Evolutionary conservation across 805 yeast species (phyloP), one percentile per base, ranked within the genome.

Genomic region (Yamadazyma sp.): DNA sequence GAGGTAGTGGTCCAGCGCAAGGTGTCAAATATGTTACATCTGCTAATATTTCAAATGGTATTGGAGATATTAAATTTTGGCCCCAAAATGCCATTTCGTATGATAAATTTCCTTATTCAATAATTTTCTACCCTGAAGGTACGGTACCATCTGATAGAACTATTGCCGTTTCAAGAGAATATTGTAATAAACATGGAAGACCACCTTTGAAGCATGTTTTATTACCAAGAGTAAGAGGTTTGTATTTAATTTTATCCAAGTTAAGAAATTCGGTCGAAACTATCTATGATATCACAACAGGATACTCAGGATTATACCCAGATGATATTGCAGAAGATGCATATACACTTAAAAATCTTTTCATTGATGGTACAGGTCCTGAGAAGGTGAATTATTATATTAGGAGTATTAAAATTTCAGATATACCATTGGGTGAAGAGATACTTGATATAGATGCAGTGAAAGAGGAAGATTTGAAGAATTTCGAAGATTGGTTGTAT

Each of bases 71-170:
- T 20, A 30, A 38, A 13, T 38, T 43, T 27, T 64, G 71, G 70
- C 70, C 71, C 9, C 32, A 44, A 27, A 60, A 65, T 2, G 31
- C 33, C 7, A 30, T 42, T 9, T 31, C 55, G 3, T 43, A 48
- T 30, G 43, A 52, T 11, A 41, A 54, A 2, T 63, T 59, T 55
- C 70, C 70, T 4, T 80, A 81, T 43, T 78, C 82, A 70, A 56
- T 93, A 30, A 60, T 89, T 15, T 57, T 93, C 18, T 93, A 83
- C 60, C 98, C 98, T 1, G 98, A 93, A 58, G 98, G 98, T 4
- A 93, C 98, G 0, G 93, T 87, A 39, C 62, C 84, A 36, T 80
- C 93, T 24, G 69, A 68, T 4, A 72, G 76, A 40, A 86, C 96
- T 2, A 69, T 76, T 31, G 60, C 49, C 3, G 74, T 75, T 39